Evolutionary conservation across 306 rosid species (phyloP).

Genomic region (Cicer cuneatum): DNA sequence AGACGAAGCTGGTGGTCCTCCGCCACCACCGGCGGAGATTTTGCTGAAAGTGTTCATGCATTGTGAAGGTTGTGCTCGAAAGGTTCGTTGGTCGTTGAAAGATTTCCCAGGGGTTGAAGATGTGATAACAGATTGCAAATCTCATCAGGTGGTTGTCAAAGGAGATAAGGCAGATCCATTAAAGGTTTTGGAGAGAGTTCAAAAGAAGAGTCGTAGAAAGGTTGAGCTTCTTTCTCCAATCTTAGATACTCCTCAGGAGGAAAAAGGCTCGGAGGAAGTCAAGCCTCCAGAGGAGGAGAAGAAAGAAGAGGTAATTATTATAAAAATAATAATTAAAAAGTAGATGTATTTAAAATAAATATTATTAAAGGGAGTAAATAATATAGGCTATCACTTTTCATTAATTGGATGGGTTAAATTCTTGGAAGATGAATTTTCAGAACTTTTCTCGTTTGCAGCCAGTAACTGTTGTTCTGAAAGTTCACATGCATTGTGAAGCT

Average conservation of each 20-base stretch:
- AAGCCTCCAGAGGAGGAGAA: constrained; percentile 68
- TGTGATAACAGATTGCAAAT: constrained; percentile 68
- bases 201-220: constrained; percentile 74
- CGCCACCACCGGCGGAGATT: constrained; percentile 65
- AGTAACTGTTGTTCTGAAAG: constrained; percentile 61
- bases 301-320: constrained; percentile 73
- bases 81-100: constrained; percentile 78
- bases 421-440: too few species aligned
- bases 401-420: too few species aligned
- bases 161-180: constrained; percentile 88
- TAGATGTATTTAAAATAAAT: too few species aligned
- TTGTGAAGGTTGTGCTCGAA: constrained; percentile 95
- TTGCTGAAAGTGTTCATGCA: constrained; percentile 87
- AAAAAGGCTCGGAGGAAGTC: constrained; percentile 51
- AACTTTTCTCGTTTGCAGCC: constrained; percentile 41
- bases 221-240: constrained; percentile 85
- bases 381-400: too few species aligned
- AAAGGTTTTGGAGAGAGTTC: constrained; percentile 76
- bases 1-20: constrained; percentile 7
- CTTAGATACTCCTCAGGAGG: constrained; percentile 65
- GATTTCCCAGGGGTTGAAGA: constrained; percentile 80
- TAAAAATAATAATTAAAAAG: too few species aligned
- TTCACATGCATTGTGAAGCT: constrained; percentile 95
- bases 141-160: constrained; percentile 69
- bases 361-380: too few species aligned